Evolutionary conservation across 352 stramenopile genomes (phyloP), one percentile per base, ranked within the genome.

Genomic region (Globisporangium spiculum): DNA sequence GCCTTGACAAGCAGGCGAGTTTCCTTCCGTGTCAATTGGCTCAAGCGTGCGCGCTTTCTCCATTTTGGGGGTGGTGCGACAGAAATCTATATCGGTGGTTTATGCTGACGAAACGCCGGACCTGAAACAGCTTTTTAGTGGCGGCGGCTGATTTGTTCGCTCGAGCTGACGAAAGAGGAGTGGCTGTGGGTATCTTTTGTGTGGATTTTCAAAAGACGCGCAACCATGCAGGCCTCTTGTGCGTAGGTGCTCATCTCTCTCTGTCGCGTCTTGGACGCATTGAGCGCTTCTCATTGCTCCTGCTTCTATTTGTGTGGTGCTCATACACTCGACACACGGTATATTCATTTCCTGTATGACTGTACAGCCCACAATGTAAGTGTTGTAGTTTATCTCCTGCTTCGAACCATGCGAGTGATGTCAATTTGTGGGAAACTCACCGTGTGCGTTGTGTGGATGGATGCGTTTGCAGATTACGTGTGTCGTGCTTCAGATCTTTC

Each of bases 401-500:
- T n/a, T 20, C n/a, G 41, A 50, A 50, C 16, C 41, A 22, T 8
- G 14, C n/a, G 38, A 20, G 18, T 2, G 12, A 46, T 18, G 18
- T 46, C 38, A 46, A 46, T 50, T 50, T n/a, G 41, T 10, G 16
- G 41, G 16, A 50, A 68, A 4, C 50, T 67, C 7, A 44, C 36
- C 34, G 20, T 50, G n/a, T 12, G 36, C 16, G 36, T 44, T 44
- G 36, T 34, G 18, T 59, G n/a, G 12, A 20, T 22, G 54, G 22
- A 10, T 60, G n/a, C 14, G n/a, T 54, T 20, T 24, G 22, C n/a
- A 90, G 77, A 63, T 90, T 36, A 75, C 76, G 1, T 85, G 79
- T 7, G 66, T 93, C 53, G 68, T 79, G 12, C 69, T 92, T 67
- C 84, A 96, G 69, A 67, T 88, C n/a, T 79, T 89, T 18, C 80